Base-by-base conservation (phyloP, 495 filamentous ascomycete genomes). In the Aspergillus cristatus region DNA sequence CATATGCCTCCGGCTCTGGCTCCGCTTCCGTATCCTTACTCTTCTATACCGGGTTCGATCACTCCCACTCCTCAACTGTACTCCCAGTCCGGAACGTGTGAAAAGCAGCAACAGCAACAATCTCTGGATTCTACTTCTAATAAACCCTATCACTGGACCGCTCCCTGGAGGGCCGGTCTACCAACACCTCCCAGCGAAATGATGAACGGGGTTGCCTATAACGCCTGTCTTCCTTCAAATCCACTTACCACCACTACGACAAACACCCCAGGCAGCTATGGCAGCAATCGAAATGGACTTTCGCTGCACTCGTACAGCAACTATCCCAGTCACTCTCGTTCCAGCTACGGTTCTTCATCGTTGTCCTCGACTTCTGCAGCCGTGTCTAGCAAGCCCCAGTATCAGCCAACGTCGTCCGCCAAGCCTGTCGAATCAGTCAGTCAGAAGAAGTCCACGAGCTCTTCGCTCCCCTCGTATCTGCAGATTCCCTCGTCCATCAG, bases 401-500 rank as follows among this genome's bases (percentile, higher is more conserved):
- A 8, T 8, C 53, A 55, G 26, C 47, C 32, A 14, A 43, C 53
- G 18, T 29, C 51, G 3, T 42, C 57, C 6, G 41, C 16, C 13
- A 57, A 64, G 2, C 34, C 48, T 7, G 39, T 50, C 1, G 58
- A 62, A 24, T 35, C 47, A 0, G 41, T 38, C 14, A 34, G 29
- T 2, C 53, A 54, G 32, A 60, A 60, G 42, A 68, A 59, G 29
- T 48, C 48, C 1, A 40, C 57, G 26, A 69, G 63, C 20, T 4
- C 20, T 24, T 63, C 76, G 46, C 74, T 74, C 3, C 58, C 62
- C 16, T 75, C 82, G 18, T 82, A 76, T 53, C 62, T 87, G 24
- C 72, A 78, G 41, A 77, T 91, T 14, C 86, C 86, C 4, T 48
- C 68, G 13, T 76, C 84, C 14, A 87, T 94, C 46, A 87, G 79